These are phyloP conservation scores for Fusarium annulatum DNA, from an alignment of 2,329 filamentous ascomycete genomes.

Conservation along the genomic window DNA sequence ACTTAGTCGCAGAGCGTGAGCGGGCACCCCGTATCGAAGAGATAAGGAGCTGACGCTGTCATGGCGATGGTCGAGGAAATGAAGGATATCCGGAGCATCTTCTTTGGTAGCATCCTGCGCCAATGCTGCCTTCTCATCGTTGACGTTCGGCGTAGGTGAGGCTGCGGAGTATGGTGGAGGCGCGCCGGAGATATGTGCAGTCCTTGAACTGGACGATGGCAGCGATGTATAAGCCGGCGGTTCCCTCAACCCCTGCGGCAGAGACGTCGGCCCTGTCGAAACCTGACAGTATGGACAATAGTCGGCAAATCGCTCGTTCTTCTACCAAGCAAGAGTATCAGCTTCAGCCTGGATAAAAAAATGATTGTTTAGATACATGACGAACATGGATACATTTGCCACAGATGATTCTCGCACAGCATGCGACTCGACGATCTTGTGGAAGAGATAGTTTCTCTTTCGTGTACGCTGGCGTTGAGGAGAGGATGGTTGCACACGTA, in stretches of 20 bases:
- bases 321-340: conserved; percentile 49
- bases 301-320: conserved; percentile 74
- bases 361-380: conserved; percentile 22
- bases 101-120: conserved; percentile 48
- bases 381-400: conserved; percentile 73
- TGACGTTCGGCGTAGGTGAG: background rate
- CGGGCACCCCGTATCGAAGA: conserved; percentile 76
- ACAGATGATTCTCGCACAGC: conserved; percentile 79
- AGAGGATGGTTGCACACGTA: conserved; percentile 74
- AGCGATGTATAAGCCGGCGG: conserved; percentile 72
- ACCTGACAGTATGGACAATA: conserved; percentile 84
- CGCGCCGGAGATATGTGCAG: conserved; percentile 43
- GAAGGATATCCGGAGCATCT: conserved; percentile 72
- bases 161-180: conserved; percentile 55
- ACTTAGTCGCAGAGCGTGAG: conserved; percentile 68
- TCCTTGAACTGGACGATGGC: conserved; percentile 43
- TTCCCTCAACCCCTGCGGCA: conserved; percentile 72
- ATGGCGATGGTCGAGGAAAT: conserved; percentile 77
- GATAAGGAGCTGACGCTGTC: conserved; percentile 77
- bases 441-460: conserved; percentile 67
- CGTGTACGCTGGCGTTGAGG: conserved; percentile 63
- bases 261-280: conserved; percentile 65
- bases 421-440: conserved; percentile 70
- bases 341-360: background rate
- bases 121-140: conserved; percentile 43